A percentile compares a stretch with the other conserved stretches of the same genome.
Evolutionary conservation across 1,139 yeast genomes (phyloP).

Genomic region (Pichia sp.): DNA sequence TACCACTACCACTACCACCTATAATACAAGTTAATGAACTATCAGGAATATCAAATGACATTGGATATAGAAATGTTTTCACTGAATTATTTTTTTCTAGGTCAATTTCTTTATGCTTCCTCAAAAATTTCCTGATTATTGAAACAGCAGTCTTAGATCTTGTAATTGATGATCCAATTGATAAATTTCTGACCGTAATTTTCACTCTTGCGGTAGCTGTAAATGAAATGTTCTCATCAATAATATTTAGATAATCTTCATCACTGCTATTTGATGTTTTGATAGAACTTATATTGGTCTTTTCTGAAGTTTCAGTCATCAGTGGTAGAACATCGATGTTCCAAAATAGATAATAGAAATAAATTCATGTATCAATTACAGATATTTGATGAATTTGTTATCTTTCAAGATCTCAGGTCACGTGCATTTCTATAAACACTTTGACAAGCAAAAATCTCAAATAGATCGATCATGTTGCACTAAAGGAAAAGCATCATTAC

Average conservation of each 20-base stretch:
- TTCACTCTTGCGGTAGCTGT: conserved; percentile 16
- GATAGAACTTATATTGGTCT: background rate
- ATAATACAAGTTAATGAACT: conserved; percentile 60
- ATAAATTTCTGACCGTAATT: conserved; percentile 17
- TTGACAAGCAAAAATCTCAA: too few relatives aligned
- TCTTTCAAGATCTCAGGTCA: too few relatives aligned
- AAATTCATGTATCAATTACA: too few relatives aligned
- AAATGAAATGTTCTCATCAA: conserved; percentile 16
- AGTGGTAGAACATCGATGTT: too few relatives aligned
- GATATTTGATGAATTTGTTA: too few relatives aligned
- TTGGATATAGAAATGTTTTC: conserved; percentile 32
- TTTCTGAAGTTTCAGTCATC: too few relatives aligned
- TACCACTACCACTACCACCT: conserved; percentile 86
- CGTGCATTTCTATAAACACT: too few relatives aligned
- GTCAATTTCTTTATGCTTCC: conserved; percentile 8
- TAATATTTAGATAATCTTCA: conserved; percentile 1
- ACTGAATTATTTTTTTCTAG: conserved; percentile 16
- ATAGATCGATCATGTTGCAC: too few relatives aligned
- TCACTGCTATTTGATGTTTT: background rate
- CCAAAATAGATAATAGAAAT: too few relatives aligned
- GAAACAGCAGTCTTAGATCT: background rate
- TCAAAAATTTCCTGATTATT: background rate
- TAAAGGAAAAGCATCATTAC: too few relatives aligned
- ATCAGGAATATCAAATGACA: conserved; percentile 48
- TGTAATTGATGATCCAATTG: conserved; percentile 12